Evolutionary conservation across 805 yeast genomes (phyloP).

Genomic region (Suhomyces faveliae): DNA sequence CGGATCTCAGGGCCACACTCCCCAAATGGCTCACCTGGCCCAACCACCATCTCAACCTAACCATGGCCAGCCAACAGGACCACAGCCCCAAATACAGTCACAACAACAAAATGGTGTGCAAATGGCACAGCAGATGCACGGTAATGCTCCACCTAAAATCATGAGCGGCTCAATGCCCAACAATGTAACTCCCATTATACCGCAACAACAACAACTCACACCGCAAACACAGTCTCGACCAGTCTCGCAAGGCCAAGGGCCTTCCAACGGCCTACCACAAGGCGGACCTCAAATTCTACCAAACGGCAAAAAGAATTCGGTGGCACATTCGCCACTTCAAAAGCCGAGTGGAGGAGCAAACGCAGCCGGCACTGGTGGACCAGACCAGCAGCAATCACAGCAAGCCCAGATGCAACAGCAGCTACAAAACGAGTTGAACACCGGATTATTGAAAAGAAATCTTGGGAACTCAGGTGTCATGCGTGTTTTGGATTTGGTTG

Average conservation of each 20-base stretch:
- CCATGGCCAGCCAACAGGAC: slow-evolving; percentile 6
- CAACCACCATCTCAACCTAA: slow-evolving; percentile 14
- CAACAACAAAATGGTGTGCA: slow-evolving; percentile 11
- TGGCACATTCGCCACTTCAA: neutral
- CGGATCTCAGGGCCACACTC: slow-evolving; percentile 29
- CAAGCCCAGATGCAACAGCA: slow-evolving; percentile 12
- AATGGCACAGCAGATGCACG: slow-evolving; percentile 16
- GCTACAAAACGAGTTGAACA: slow-evolving; percentile 28
- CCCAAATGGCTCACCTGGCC: slow-evolving; percentile 26
- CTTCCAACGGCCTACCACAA: neutral
- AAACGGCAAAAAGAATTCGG: neutral
- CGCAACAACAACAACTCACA: slow-evolving; percentile 25
- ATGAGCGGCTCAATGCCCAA: slow-evolving; percentile 12
- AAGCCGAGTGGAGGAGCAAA: neutral
- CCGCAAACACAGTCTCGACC: slow-evolving; percentile 20
- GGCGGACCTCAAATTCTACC: neutral
- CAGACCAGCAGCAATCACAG: slow-evolving; percentile 2
- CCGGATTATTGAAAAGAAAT: slow-evolving; percentile 37
- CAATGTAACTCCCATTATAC: slow-evolving; percentile 24
- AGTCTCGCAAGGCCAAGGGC: slow-evolving; percentile 7
- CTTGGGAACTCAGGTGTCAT: slow-evolving; percentile 44
- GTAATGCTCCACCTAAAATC: slow-evolving; percentile 10
- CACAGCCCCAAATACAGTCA: slow-evolving; percentile 2
- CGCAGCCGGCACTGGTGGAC: neutral
- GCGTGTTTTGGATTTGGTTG: slow-evolving; percentile 39